Conservation (phyloP, 176 grass and related monocot species). For the Triticum monococcum region DNA sequence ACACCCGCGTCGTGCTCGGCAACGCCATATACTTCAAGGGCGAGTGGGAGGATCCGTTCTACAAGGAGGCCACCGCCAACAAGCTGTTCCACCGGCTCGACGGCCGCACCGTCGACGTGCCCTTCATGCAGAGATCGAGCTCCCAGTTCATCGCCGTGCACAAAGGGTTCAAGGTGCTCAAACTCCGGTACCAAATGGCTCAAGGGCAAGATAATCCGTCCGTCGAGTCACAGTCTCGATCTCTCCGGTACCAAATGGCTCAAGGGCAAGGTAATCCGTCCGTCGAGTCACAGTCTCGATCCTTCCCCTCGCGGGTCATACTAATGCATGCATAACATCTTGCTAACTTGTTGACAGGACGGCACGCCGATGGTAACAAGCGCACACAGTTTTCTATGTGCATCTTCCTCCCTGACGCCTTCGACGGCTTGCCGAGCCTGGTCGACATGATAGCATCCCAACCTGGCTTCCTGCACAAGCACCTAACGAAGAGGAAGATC, state of each 20-base stretch:
- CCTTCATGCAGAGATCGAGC: constrained; percentile 5
- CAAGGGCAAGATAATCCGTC: not conserved
- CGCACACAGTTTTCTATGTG: constrained; percentile 17
- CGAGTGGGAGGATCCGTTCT: constrained; percentile 20
- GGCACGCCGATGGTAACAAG: not conserved
- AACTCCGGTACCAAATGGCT: not conserved
- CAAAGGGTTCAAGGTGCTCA: constrained; percentile 39
- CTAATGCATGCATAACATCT: not conserved
- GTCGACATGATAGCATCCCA: not conserved
- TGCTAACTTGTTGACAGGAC: not conserved
- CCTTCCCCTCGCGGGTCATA: not conserved
- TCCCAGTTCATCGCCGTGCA: not conserved
- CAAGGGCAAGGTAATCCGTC: not conserved
- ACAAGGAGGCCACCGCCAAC: not conserved
- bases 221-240: not conserved
- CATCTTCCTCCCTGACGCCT: constrained; percentile 35
- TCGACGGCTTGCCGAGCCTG: constrained; percentile 18
- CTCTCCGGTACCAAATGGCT: not conserved
- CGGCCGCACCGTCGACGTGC: constrained; percentile 5
- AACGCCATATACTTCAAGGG: constrained; percentile 51
- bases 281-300: not conserved
- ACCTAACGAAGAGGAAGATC: not conserved
- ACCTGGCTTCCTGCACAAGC: constrained; percentile 2
- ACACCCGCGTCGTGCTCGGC: not conserved
- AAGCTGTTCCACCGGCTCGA: constrained; percentile 26